Conservation (phyloP, 2,329 filamentous ascomycete species). For the Apiospora malaysiana region DNA sequence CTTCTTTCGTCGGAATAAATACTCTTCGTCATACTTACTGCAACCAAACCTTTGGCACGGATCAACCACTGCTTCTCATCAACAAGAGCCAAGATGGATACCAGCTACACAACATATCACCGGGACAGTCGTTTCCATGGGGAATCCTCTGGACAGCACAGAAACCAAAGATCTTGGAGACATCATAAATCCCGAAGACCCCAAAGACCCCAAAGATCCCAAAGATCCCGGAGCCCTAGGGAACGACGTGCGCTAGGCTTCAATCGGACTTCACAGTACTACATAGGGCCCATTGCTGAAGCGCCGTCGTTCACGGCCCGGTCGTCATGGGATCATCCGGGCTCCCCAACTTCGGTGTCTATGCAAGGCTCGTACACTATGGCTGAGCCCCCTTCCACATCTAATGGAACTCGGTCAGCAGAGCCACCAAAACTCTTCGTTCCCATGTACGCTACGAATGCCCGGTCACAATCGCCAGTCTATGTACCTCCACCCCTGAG, state of each 20-base stretch:
- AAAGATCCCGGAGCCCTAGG: not conserved
- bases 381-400: not conserved
- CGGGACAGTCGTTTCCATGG: not conserved
- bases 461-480: not conserved
- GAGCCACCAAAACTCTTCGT: not conserved
- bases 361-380: not conserved
- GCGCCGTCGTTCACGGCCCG: not conserved
- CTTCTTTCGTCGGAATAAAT: not conserved
- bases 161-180: too few relatives aligned
- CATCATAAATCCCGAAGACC: not conserved
- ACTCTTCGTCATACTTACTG: not conserved
- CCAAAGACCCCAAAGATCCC: not conserved
- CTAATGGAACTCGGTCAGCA: not conserved
- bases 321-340: not conserved
- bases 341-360: too few relatives aligned
- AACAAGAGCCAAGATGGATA: not conserved
- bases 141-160: not conserved
- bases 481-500: not conserved
- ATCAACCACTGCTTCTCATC: not conserved
- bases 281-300: not conserved
- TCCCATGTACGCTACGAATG: not conserved
- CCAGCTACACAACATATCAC: not conserved
- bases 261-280: not conserved
- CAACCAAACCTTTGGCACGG: not conserved
- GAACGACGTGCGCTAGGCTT: not conserved